Evolutionary conservation across 2,329 filamentous ascomycete genomes (phyloP).

Genomic region (Phaeophleospora eucalypticola): DNA sequence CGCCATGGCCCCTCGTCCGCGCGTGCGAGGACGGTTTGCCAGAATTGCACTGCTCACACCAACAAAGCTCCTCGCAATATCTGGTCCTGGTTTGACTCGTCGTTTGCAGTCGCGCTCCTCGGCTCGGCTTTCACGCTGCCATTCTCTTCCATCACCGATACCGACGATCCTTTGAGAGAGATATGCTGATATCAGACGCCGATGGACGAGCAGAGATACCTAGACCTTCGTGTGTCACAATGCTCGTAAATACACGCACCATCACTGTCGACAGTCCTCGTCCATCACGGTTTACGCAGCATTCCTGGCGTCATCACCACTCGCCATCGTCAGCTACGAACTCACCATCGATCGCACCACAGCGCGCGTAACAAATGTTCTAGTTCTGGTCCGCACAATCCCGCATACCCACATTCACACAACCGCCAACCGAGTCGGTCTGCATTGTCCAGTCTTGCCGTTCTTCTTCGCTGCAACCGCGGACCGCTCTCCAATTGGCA

Average conservation of each 20-base stretch:
- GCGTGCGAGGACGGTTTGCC: no score
- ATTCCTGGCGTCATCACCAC: background rate
- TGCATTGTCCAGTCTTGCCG: background rate
- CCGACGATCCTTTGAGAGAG: background rate
- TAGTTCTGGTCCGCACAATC: background rate
- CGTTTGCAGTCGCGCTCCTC: no score
- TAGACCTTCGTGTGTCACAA: background rate
- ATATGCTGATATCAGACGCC: background rate
- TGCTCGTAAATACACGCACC: background rate
- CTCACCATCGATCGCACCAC: background rate
- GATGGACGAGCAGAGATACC: background rate
- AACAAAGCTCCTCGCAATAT: no score
- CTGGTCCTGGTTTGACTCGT: no score
- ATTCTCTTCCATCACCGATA: background rate
- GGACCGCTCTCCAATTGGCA: conserved; percentile 5
- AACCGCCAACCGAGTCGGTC: background rate
- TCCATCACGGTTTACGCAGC: background rate
- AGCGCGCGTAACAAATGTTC: background rate
- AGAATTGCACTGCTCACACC: no score
- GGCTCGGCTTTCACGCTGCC: background rate
- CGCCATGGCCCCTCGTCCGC: background rate
- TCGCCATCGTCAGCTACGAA: background rate
- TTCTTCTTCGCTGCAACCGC: background rate
- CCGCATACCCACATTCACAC: background rate
- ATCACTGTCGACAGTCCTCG: background rate